A percentile compares a stretch with the other conserved stretches of the same genome.
These are phyloP conservation scores for Colletotrichum brevisporum DNA, from an alignment of 2,329 filamentous ascomycete species.

Conservation along the genomic window DNA sequence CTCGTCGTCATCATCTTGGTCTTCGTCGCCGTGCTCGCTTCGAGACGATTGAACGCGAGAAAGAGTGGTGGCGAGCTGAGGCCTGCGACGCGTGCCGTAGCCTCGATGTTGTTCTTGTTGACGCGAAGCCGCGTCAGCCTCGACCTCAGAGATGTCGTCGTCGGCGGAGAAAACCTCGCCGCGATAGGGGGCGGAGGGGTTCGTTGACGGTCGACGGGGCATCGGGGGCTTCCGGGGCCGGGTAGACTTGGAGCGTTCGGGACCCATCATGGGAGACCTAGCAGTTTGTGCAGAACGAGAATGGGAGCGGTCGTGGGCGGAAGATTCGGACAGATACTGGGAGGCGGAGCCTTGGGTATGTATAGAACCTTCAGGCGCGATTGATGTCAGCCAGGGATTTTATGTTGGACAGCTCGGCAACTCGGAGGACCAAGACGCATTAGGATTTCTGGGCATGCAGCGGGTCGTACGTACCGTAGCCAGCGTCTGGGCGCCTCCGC, in stretches of 20 bases:
- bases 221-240: constrained; percentile 80
- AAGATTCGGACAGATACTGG: constrained; percentile 53
- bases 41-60: constrained; percentile 59
- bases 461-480: constrained; percentile 65
- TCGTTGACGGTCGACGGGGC: constrained; percentile 81
- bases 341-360: constrained; percentile 37
- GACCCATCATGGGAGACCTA: constrained; percentile 61
- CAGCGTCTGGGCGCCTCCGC: constrained; percentile 68
- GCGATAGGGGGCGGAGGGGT: constrained; percentile 78
- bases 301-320: constrained; percentile 55
- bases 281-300: constrained; percentile 52
- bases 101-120: constrained; percentile 53
- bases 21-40: constrained; percentile 46
- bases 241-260: constrained; percentile 64
- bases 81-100: constrained; percentile 52
- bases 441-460: constrained; percentile 38
- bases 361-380: constrained; percentile 36
- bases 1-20: constrained; percentile 42
- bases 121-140: constrained; percentile 70
- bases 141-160: constrained; percentile 86
- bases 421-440: constrained; percentile 34
- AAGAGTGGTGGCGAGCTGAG: constrained; percentile 51
- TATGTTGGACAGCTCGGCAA: constrained; percentile 33
- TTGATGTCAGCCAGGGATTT: constrained; percentile 36
- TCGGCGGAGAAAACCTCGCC: constrained; percentile 93